Conservation (phyloP, 257 asterid species). For the Gardenia jasminoides region DNA sequence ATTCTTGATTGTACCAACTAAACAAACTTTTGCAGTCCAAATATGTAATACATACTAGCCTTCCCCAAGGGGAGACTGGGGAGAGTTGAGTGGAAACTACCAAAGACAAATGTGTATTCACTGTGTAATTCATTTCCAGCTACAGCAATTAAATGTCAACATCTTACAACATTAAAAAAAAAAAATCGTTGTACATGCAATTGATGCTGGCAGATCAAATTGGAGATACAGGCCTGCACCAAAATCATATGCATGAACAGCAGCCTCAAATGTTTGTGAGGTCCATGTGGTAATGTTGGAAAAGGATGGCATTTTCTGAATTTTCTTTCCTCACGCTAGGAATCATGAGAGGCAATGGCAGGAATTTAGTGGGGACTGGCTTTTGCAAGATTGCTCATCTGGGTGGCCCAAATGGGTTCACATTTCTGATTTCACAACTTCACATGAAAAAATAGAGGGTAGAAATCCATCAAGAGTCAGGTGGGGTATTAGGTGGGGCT, state of each 20-base stretch:
- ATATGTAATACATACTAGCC: neutral
- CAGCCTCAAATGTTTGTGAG: neutral
- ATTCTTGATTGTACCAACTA: neutral
- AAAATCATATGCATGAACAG: neutral
- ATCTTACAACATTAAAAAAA: neutral
- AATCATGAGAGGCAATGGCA: conserved; percentile 5
- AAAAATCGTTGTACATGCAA: neutral
- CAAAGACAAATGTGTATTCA: too few relatives aligned
- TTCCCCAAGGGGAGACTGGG: neutral
- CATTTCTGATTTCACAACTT: neutral
- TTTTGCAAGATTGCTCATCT: neutral
- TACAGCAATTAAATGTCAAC: neutral
- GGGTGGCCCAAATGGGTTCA: conserved; percentile 2
- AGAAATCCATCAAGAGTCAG: neutral
- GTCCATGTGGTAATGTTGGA: conserved; percentile 13
- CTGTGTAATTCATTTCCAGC: neutral
- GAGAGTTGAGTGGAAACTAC: too few relatives aligned
- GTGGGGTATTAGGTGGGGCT: neutral
- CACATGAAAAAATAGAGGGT: neutral
- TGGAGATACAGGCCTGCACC: neutral
- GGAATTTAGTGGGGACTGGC: neutral
- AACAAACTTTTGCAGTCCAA: neutral
- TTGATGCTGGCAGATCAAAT: neutral
- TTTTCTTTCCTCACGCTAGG: neutral
- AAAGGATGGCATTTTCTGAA: neutral